Base-by-base conservation (phyloP, 2,329 filamentous ascomycete species). In the Xylaria digitata region DNA sequence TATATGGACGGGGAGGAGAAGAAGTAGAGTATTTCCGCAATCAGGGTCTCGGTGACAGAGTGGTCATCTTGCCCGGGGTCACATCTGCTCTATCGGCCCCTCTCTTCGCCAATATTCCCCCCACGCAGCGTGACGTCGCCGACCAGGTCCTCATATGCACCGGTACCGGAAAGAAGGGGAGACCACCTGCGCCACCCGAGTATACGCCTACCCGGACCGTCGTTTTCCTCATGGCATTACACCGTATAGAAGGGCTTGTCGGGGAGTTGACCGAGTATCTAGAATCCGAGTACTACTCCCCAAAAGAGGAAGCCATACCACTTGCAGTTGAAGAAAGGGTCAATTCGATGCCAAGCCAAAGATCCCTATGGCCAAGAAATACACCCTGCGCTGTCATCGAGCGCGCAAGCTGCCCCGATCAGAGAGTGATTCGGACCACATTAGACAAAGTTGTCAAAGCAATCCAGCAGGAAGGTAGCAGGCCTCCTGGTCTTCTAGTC, bases 111-210 rank as follows among this genome's bases (percentile, higher is more conserved):
- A 89, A 86, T 6, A 92, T 99, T 37, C 95, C 96, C 1, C 85
- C 91, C 0, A 99, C 96, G 1, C 95, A 98, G 81, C 87, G 96
- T 5, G 92, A 92, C 50, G 92, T 97, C 0, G 91, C 93, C 3
- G 96, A 99, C 75, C 94, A 98, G 79, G 90, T 99, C 0, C 85
- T 99, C 30, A 87, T 99, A n/a, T 98, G 96, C 81, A 99, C 96
- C 0, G 96, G 96, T 0, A 99, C 96, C 0, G 96, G 96, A 0
- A 89, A 96, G 75, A 96, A 97, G 80, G 96, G 96, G 13, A 91
- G 88, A 61, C 84, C 93, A 0, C 94, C 94, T 0, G 83, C 87
- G n/a, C 93, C 94, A 40, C 96, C 96, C 0, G 89, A 90, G 69
- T 97, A 89, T 77, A 87, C 94, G 0, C 78, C 85, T 1, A 91